These are phyloP conservation scores for Wickerhamiella vanderwaltii DNA, from an alignment of 805 yeast species.

Conservation along the genomic window DNA sequence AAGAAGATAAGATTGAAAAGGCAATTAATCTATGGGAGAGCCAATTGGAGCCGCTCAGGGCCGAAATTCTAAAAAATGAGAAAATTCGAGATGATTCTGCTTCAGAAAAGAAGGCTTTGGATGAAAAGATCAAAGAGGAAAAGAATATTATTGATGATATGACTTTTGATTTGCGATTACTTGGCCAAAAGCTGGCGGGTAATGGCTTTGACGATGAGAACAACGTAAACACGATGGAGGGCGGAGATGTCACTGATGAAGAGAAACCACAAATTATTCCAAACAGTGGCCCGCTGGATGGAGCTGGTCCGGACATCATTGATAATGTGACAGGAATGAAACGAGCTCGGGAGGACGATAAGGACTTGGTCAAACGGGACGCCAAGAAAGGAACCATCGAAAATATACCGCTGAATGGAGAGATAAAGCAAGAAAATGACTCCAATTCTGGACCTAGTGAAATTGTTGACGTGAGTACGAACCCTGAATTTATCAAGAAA, in stretches of 20 bases:
- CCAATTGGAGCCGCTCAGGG: conserved; percentile 1
- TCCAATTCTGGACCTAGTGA: no score
- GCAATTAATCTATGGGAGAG: conserved; percentile 40
- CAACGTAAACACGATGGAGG: not conserved
- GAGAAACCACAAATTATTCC: no score
- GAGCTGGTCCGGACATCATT: no score
- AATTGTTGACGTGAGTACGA: not conserved
- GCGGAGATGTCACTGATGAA: not conserved
- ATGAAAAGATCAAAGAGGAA: not conserved
- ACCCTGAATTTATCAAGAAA: not conserved
- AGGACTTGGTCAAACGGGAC: no score
- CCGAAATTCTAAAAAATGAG: not conserved
- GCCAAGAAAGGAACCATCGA: no score
- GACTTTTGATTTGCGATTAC: not conserved
- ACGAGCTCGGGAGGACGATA: no score
- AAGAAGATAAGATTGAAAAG: conserved; percentile 36
- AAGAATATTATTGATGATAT: not conserved
- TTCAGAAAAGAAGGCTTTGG: not conserved
- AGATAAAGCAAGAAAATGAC: no score
- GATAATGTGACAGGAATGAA: no score
- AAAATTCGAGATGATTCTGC: not conserved
- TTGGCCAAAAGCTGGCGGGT: not conserved
- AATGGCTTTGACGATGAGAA: not conserved
- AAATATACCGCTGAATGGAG: no score
- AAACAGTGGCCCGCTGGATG: no score